phyloP scores from a whole-genome alignment of 495 filamentous ascomycete species.

The Amphirosellinia nigrospora region DNA sequence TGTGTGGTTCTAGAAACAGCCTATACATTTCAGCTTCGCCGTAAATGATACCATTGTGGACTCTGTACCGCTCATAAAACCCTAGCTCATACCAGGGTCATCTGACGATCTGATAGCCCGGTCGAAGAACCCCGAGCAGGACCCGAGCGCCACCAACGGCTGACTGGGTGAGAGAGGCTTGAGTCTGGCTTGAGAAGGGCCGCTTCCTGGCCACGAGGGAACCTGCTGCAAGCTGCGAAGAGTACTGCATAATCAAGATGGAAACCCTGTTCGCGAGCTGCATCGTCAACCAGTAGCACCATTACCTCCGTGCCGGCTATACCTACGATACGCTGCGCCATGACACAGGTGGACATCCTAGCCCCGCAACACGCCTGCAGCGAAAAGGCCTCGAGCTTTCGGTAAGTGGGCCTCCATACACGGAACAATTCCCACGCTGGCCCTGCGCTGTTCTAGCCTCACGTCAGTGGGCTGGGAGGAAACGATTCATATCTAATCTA shows the following conservation, averaged over 20 bases:
- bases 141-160: conserved; percentile 1
- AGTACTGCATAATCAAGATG: conserved; percentile 19
- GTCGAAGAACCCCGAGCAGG: conserved; percentile 8
- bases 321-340: conserved; percentile 1
- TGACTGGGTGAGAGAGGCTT: background rate
- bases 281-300: conserved; percentile 14
- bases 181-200: background rate
- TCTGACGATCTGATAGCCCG: conserved; percentile 10
- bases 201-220: conserved; percentile 17
- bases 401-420: conserved; percentile 9
- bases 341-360: background rate
- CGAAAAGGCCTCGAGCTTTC: conserved; percentile 18
- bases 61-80: conserved; percentile 1
- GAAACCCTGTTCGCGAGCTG: conserved; percentile 19
- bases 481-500: background rate
- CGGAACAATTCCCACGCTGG: conserved; percentile 11
- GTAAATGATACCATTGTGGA: background rate
- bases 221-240: conserved; percentile 12
- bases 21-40: conserved; percentile 15
- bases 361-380: conserved; percentile 10
- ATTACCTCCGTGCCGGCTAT: conserved; percentile 1
- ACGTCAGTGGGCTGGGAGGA: background rate
- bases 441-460: conserved; percentile 15
- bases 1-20: conserved; percentile 17
- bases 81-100: background rate